A percentile compares a stretch with the other conserved stretches of the same genome.
phyloP scores from a whole-genome alignment of 495 filamentous ascomycete genomes.

The Penicillium simplicissimum region DNA sequence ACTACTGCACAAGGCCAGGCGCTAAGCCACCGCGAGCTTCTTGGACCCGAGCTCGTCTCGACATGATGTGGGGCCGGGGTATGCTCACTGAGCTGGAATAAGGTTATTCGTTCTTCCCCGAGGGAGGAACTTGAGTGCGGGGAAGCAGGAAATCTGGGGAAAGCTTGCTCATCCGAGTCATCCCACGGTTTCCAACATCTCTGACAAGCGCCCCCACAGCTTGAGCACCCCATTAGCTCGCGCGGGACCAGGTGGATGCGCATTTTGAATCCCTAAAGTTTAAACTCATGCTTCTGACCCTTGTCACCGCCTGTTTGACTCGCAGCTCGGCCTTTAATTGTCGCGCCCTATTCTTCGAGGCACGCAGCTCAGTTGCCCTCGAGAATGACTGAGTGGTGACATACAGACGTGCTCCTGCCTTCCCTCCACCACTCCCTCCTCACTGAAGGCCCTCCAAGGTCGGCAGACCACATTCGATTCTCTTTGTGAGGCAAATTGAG shows the following conservation, averaged over 20 bases:
- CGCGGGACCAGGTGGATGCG: not conserved
- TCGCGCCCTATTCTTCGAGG: not conserved
- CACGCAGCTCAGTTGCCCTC: not conserved
- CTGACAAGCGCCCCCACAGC: not conserved
- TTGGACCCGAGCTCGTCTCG: not conserved
- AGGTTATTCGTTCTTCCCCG: not conserved
- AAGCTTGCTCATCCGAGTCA: not conserved
- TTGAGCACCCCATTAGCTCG: not conserved
- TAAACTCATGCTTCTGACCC: not conserved
- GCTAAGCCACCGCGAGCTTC: not conserved
- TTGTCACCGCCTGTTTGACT: not conserved
- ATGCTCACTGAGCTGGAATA: not conserved
- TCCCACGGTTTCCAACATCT: not conserved
- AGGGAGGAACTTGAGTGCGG: too few species aligned
- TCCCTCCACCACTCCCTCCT: not conserved
- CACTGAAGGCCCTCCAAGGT: not conserved
- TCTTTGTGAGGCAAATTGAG: too few species aligned
- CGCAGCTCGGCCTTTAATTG: not conserved
- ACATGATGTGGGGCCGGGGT: not conserved
- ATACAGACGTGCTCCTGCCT: not conserved
- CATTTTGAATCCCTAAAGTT: not conserved
- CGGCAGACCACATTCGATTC: not conserved
- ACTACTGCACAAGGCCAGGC: not conserved
- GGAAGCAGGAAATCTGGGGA: not conserved
- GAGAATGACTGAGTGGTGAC: not conserved